These are phyloP conservation scores for Aspergillus nanangensis DNA, from an alignment of 495 filamentous ascomycete genomes.

Conservation along the genomic window DNA sequence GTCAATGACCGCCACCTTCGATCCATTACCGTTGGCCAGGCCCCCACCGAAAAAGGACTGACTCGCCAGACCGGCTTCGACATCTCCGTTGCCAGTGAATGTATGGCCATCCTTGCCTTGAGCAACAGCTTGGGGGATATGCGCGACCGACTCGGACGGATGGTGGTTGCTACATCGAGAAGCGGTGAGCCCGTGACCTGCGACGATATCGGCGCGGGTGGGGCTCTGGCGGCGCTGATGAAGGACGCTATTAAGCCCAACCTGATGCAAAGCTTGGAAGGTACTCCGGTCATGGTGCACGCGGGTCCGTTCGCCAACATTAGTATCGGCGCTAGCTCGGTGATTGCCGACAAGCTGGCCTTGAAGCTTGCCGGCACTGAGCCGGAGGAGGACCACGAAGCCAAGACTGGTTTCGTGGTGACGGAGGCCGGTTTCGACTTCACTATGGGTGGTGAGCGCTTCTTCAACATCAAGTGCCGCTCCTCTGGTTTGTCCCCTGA, in stretches of 20 bases:
- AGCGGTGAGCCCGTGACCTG: constrained; percentile 90
- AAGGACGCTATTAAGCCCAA: constrained; percentile 98
- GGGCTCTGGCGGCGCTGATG: constrained; percentile 91
- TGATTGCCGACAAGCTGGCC: constrained; percentile 91
- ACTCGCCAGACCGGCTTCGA: constrained; percentile 88
- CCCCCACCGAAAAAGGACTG: constrained; percentile 83
- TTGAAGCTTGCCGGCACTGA: constrained; percentile 95
- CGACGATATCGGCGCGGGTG: constrained; percentile 90
- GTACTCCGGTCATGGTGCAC: constrained; percentile 95
- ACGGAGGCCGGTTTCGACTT: constrained; percentile 99
- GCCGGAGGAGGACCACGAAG: constrained; percentile 79
- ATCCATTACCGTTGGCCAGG: constrained; percentile 80
- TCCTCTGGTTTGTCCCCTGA: constrained; percentile 90
- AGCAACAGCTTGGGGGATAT: constrained; percentile 85
- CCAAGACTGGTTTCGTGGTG: constrained; percentile 90
- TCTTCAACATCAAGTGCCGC: constrained; percentile 99
- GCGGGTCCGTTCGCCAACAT: constrained; percentile 98
- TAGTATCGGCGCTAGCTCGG: constrained; percentile 90
- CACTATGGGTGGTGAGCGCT: constrained; percentile 98
- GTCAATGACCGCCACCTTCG: constrained; percentile 95
- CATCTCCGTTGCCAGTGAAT: constrained; percentile 95
- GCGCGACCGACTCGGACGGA: constrained; percentile 88
- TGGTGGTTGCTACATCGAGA: constrained; percentile 90
- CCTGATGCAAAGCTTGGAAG: constrained; percentile 96
- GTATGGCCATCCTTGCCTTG: constrained; percentile 95